These are phyloP conservation scores for Penicillium robsamsonii DNA, from an alignment of 495 filamentous ascomycete species.

Conservation along the genomic window DNA sequence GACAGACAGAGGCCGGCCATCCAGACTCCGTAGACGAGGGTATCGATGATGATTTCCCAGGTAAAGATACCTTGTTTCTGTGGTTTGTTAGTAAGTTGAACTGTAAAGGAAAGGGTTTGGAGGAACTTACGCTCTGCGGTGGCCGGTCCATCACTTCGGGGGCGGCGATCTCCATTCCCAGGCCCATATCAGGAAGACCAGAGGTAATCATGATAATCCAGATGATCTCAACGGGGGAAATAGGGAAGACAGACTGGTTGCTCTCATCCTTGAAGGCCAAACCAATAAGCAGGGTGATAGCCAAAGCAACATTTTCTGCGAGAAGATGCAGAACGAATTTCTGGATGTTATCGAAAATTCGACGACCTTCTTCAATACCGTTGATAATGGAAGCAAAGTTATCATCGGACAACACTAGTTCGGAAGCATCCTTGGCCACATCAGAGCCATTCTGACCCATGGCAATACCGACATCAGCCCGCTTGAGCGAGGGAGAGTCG, in stretches of 20 bases:
- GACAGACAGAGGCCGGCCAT: constrained; percentile 65
- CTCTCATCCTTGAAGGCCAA: constrained; percentile 65
- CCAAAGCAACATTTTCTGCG: constrained; percentile 71
- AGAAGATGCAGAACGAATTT: constrained; percentile 74
- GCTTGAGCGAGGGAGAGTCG: constrained; percentile 76
- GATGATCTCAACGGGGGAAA: constrained; percentile 70
- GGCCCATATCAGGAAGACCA: constrained; percentile 69
- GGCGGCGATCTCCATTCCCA: constrained; percentile 67
- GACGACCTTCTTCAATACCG: constrained; percentile 67
- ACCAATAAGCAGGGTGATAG: constrained; percentile 64
- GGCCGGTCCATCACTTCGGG: constrained; percentile 66
- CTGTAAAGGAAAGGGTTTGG: neutral
- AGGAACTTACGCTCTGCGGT: constrained; percentile 53
- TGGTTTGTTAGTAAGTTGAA: constrained; percentile 30
- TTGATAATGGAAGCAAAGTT: constrained; percentile 83
- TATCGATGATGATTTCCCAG: constrained; percentile 64
- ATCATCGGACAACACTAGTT: constrained; percentile 77
- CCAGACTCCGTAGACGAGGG: constrained; percentile 68
- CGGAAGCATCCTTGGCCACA: constrained; percentile 83
- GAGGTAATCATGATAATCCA: constrained; percentile 81
- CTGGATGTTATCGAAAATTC: constrained; percentile 76
- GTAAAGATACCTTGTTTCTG: constrained; percentile 69
- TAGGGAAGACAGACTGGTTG: constrained; percentile 67
- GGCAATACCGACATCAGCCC: constrained; percentile 81
- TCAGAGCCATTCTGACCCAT: constrained; percentile 78